These are phyloP conservation scores for Xylaria telfairii DNA, from an alignment of 495 filamentous ascomycete species.

Conservation along the genomic window DNA sequence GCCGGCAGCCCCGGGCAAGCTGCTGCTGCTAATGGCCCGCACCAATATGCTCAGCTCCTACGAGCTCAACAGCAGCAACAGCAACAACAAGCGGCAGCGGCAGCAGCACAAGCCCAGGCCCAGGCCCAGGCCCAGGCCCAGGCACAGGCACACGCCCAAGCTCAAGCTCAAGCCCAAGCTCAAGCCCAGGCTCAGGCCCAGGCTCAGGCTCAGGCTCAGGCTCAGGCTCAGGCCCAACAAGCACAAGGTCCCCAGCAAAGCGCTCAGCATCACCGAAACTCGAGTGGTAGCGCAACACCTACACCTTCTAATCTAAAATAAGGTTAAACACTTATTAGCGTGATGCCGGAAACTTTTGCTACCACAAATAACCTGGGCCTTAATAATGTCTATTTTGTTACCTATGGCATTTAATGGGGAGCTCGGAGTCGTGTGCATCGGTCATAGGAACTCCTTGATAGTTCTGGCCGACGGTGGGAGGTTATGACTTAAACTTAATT, in stretches of 20 bases:
- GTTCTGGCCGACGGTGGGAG: constrained; percentile 6
- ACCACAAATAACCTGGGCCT: not conserved
- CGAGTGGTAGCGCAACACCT: constrained; percentile 54
- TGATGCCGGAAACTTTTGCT: not conserved
- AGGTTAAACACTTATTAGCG: constrained; percentile 3
- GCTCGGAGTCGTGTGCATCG: constrained; percentile 14
- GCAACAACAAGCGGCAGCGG: constrained; percentile 30
- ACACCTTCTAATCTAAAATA: constrained; percentile 35
- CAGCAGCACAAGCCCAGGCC: constrained; percentile 28
- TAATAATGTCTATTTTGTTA: constrained; percentile 4
- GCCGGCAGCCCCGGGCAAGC: constrained; percentile 55
- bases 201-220: constrained; percentile 30
- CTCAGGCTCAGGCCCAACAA: constrained; percentile 27
- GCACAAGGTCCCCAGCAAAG: constrained; percentile 32
- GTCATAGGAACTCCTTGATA: constrained; percentile 9
- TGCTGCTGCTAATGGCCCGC: constrained; percentile 54
- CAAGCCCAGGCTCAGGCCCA: constrained; percentile 29
- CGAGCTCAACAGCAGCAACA: constrained; percentile 68
- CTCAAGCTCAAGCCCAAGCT: constrained; percentile 16
- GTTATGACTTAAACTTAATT: constrained; percentile 10
- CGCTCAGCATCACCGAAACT: constrained; percentile 47
- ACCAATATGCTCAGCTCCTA: constrained; percentile 76
- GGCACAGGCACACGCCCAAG: constrained; percentile 30
- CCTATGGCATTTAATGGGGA: constrained; percentile 14
- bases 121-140: constrained; percentile 27